These are phyloP conservation scores for Didymella keratinophila DNA, from an alignment of 2,329 filamentous ascomycete species.

Conservation along the genomic window DNA sequence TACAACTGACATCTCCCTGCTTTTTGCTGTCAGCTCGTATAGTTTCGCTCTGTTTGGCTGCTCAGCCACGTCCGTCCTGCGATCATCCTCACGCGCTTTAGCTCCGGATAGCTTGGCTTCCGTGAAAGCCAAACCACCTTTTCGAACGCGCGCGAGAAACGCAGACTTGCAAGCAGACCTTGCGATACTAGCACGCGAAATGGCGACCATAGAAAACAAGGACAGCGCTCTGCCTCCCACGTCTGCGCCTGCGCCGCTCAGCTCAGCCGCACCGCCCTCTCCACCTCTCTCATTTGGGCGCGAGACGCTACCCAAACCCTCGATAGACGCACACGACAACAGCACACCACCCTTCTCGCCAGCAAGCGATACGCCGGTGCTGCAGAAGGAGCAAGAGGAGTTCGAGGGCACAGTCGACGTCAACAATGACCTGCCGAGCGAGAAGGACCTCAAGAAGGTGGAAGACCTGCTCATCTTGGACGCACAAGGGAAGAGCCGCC, in stretches of 20 bases:
- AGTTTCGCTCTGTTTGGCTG: conserved; percentile 14
- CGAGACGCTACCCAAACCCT: conserved; percentile 26
- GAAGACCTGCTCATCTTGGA: conserved; percentile 49
- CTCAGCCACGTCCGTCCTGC: conserved; percentile 18
- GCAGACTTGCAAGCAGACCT: neutral
- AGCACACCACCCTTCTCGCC: conserved; percentile 44
- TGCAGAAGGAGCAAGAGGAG: conserved; percentile 43
- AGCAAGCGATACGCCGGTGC: conserved; percentile 41
- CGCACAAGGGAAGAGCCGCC: conserved; percentile 43
- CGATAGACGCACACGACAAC: conserved; percentile 27
- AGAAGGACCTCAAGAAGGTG: conserved; percentile 40
- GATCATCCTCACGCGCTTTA: conserved; percentile 28
- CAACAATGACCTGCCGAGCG: conserved; percentile 47
- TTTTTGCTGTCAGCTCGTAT: conserved; percentile 15
- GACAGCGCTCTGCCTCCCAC: conserved; percentile 20
- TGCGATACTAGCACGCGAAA: conserved; percentile 13
- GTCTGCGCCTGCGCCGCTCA: conserved; percentile 17
- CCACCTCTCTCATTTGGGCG: conserved; percentile 36
- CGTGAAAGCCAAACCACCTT: conserved; percentile 22
- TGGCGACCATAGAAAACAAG: conserved; percentile 31
- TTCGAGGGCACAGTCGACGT: conserved; percentile 49
- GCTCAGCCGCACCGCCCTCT: conserved; percentile 31
- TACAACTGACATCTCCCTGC: neutral
- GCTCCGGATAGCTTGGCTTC: conserved; percentile 32
- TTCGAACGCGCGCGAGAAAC: conserved; percentile 1